Conservation (phyloP, 371 early-diverging fungal species). For the Mucor lusitanicus region DNA sequence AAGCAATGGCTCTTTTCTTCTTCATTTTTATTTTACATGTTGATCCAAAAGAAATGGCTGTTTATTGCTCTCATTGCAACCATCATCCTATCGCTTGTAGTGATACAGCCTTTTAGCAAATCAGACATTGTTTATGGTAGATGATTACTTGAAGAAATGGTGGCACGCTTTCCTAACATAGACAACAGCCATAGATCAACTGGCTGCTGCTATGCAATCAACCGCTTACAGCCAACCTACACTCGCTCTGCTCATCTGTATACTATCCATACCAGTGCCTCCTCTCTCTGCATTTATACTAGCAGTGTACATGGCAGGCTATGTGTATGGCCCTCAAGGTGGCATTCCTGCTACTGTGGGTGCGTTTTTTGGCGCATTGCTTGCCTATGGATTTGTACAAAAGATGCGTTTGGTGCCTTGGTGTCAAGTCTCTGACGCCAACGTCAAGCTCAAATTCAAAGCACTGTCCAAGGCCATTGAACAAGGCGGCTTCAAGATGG, state of each 20-base stretch:
- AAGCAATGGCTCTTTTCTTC: neutral
- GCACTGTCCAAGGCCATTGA: constrained; percentile 38
- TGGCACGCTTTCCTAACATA: neutral
- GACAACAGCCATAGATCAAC: neutral
- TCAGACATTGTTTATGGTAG: neutral
- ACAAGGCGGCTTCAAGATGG: constrained; percentile 41
- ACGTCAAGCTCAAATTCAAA: constrained; percentile 14
- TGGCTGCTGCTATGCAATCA: constrained; percentile 9
- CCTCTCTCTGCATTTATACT: constrained; percentile 37
- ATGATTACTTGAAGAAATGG: too few relatives aligned
- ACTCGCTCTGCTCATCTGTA: neutral
- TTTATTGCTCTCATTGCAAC: neutral
- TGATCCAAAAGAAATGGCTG: neutral
- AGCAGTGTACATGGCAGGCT: constrained; percentile 28
- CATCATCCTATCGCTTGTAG: neutral
- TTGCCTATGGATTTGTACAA: constrained; percentile 7
- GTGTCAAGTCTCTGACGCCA: neutral
- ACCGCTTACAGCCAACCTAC: constrained; percentile 17
- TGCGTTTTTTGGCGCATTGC: constrained; percentile 19
- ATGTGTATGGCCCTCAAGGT: constrained; percentile 28
- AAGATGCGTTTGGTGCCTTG: neutral
- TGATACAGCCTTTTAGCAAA: neutral
- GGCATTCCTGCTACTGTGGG: constrained; percentile 10
- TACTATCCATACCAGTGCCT: constrained; percentile 28
- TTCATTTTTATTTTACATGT: neutral